Evolutionary conservation across 345 rosid species (phyloP).

Genomic region (Acer campestre): DNA sequence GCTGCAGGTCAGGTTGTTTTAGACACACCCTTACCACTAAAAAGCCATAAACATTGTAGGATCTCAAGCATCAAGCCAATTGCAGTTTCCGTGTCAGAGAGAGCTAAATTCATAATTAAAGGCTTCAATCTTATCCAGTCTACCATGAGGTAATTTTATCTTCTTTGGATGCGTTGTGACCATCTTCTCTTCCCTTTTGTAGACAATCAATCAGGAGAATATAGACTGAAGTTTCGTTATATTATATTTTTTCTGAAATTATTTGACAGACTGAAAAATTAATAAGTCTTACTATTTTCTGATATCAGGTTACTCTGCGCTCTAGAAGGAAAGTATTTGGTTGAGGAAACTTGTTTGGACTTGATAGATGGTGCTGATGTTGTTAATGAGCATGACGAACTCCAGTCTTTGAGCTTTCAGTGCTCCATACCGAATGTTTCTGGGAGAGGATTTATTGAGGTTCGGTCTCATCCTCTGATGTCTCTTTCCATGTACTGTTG

Average conservation of each 20-base stretch:
- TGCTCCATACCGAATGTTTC: slow-evolving; percentile 52
- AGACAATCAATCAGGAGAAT: background rate
- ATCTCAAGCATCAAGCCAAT: slow-evolving; percentile 62
- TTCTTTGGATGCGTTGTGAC: slow-evolving; percentile 13
- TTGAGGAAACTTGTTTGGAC: slow-evolving; percentile 41
- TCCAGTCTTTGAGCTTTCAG: slow-evolving; percentile 40
- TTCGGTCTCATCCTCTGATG: slow-evolving; percentile 20
- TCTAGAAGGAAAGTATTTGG: slow-evolving; percentile 61
- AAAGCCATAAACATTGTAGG: slow-evolving; percentile 46
- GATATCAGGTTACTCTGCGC: slow-evolving; percentile 60
- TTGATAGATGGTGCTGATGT: slow-evolving; percentile 36
- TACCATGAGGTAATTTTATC: slow-evolving; percentile 41
- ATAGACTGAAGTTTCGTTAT: background rate
- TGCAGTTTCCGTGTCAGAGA: slow-evolving; percentile 52
- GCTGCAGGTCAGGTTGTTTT: slow-evolving; percentile 66
- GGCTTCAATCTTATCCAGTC: slow-evolving; percentile 58
- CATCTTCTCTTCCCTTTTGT: background rate
- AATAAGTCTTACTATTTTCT: slow-evolving; percentile 12
- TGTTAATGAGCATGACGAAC: slow-evolving; percentile 35
- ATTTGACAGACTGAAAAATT: slow-evolving; percentile 6
- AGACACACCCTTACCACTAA: slow-evolving; percentile 45
- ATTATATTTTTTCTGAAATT: background rate
- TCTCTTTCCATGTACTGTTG: slow-evolving; percentile 5
- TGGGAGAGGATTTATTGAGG: slow-evolving; percentile 84
- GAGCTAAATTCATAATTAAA: slow-evolving; percentile 50